These are phyloP conservation scores for Kregervanrija delftensis DNA, from an alignment of 805 yeast genomes.

Conservation along the genomic window DNA sequence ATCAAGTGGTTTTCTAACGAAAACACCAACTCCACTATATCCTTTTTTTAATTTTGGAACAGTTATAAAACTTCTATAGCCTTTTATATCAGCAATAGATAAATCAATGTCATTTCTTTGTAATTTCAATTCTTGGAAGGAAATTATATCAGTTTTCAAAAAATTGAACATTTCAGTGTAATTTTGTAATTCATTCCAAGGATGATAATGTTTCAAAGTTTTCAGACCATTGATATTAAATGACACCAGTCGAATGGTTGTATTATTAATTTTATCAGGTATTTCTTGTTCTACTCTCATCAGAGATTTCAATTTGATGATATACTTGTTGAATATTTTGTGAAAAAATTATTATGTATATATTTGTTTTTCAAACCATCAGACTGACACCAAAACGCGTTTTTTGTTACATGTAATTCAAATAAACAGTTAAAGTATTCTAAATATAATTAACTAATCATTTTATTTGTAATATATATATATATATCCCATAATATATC, in stretches of 20 bases:
- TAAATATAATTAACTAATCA: background rate
- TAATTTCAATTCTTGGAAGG: constrained; percentile 82
- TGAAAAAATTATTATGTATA: too few species aligned
- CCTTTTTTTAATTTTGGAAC: constrained; percentile 69
- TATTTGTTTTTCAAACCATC: too few species aligned
- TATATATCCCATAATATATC: constrained; percentile 4
- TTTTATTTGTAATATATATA: background rate
- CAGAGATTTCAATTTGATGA: background rate
- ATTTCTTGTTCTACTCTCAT: constrained; percentile 3
- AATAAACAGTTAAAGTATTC: background rate
- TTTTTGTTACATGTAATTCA: background rate
- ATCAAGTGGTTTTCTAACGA: constrained; percentile 44
- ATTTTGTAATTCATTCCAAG: constrained; percentile 58
- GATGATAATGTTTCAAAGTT: constrained; percentile 74
- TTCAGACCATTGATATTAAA: constrained; percentile 84
- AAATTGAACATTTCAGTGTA: constrained; percentile 41
- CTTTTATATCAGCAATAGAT: constrained; percentile 35
- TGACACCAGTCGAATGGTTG: constrained; percentile 28
- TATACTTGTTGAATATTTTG: too few species aligned
- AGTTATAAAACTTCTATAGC: constrained; percentile 60
- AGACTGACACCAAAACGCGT: background rate
- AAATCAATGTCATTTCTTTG: constrained; percentile 40
- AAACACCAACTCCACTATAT: constrained; percentile 88
- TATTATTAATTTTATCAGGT: constrained; percentile 5
- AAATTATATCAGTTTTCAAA: constrained; percentile 67